A percentile compares a stretch with the other conserved stretches of the same genome.
Evolutionary conservation across 2,329 filamentous ascomycete genomes (phyloP).

Genomic region (Colletotrichum cereale): DNA sequence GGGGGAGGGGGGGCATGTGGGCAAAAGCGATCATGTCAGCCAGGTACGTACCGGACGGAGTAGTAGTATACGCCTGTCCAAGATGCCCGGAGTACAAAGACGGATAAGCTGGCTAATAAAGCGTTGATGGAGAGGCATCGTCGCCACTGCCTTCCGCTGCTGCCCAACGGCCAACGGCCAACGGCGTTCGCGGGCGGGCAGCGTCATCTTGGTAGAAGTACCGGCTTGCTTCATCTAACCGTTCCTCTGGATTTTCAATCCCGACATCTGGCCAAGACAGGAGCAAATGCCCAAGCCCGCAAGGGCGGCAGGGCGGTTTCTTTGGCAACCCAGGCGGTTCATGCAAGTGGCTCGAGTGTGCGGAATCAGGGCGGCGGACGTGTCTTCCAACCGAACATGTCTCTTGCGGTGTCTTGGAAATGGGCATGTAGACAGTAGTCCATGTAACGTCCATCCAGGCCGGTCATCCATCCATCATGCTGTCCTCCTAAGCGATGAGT

Average conservation of each 20-base stretch:
- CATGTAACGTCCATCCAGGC: slow-evolving; percentile 1
- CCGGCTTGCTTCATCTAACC: not conserved
- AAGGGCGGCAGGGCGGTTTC: not conserved
- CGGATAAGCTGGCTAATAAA: slow-evolving; percentile 2
- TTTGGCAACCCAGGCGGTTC: not conserved
- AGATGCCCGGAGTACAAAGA: slow-evolving; percentile 1
- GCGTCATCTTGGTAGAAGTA: not conserved
- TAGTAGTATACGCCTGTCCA: not conserved
- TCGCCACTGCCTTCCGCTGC: slow-evolving; percentile 6
- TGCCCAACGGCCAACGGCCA: slow-evolving; percentile 14
- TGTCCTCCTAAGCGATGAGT: not conserved
- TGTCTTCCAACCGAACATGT: not conserved
- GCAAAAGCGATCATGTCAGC: not conserved
- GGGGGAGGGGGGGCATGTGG: not conserved
- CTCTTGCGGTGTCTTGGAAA: slow-evolving; percentile 8
- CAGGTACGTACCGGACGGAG: slow-evolving; percentile 17
- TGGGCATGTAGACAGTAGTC: not conserved
- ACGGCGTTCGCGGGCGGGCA: not conserved
- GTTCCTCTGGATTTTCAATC: not conserved
- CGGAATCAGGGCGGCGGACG: not conserved
- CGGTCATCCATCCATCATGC: not conserved
- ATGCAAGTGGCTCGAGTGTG: slow-evolving; percentile 5
- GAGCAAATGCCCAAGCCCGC: not conserved
- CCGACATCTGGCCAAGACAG: not conserved
- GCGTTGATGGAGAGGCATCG: slow-evolving; percentile 26